Evolutionary conservation across 2,329 filamentous ascomycete species (phyloP), one percentile per base, ranked within the genome.

Genomic region (Zasmidium citrigriseum): DNA sequence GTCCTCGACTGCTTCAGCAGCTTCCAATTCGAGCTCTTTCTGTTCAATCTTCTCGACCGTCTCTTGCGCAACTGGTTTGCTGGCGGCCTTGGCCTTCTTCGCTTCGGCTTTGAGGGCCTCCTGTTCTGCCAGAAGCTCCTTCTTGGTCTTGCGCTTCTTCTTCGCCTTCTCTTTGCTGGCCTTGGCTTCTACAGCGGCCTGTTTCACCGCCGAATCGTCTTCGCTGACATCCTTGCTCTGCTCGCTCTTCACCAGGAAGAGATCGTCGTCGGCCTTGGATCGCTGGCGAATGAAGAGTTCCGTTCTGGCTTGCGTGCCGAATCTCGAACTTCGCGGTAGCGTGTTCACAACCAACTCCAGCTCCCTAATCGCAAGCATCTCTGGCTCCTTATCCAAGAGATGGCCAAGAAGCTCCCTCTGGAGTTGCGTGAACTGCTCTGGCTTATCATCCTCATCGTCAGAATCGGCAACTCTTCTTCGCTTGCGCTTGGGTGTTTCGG

Each of bases 181-280:
- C 59, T 75, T 74, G 12, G 67, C 66, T 22, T 72, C 68, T 20
- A 56, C 57, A 10, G 61, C 46, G 22, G 67, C 68, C 46, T 54
- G 59, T 18, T 64, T 65, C 44, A 61, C 60, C 49, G 69, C 67
- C 49, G 60, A 60, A 22, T 69, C 48, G 9, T 58, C 63, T 23
- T 57, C 57, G 22, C 57, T 53, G 16, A 60, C 48, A 55, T 86
- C 83, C 52, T 83, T 79, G 14, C 82, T 61, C 18, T 54, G 78
- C 22, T 80, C 76, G 45, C 80, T 77, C 72, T 82, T 83, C 46
- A 89, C 79, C 14, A 85, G 86, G 69, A 92, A 92, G 4, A 93
- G 80, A 66, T 91, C 89, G 67, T 93, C 90, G 58, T 93, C 90
- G 71, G 91, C 91, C 77, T 92, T 93, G 67, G 88, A 89, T 50